phyloP scores from a whole-genome alignment of 2,329 filamentous ascomycete genomes.

The Pseudocercospora cruenta region DNA sequence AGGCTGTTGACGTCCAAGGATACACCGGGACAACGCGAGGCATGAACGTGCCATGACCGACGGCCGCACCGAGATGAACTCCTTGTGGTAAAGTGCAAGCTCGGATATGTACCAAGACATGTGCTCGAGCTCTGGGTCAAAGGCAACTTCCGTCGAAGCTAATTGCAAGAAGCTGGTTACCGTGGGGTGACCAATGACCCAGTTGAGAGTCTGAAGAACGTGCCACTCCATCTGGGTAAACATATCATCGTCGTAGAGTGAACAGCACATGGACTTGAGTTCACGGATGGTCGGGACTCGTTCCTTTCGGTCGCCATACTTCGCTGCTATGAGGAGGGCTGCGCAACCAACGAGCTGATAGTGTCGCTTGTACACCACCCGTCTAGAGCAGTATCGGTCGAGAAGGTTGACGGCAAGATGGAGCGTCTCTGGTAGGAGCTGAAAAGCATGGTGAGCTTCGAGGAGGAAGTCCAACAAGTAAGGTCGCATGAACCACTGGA shows the following conservation, averaged over 20 bases:
- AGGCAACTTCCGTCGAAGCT: constrained; percentile 73
- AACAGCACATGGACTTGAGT: constrained; percentile 98
- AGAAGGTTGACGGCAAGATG: constrained; percentile 96
- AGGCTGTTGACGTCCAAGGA: constrained; percentile 78
- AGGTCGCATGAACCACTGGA: constrained; percentile 99
- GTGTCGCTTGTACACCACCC: constrained; percentile 98
- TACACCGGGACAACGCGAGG: constrained; percentile 81
- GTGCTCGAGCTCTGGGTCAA: constrained; percentile 86
- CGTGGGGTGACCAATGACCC: constrained; percentile 93
- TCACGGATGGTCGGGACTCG: constrained; percentile 96
- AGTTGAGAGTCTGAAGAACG: constrained; percentile 94
- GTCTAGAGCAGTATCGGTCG: constrained; percentile 95
- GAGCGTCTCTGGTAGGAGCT: constrained; percentile 88
- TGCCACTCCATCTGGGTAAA: constrained; percentile 99
- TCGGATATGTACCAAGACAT: constrained; percentile 95
- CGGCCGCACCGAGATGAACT: constrained; percentile 90
- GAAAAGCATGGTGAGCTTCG: constrained; percentile 94
- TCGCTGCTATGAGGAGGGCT: constrained; percentile 92
- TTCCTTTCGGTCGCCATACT: constrained; percentile 99
- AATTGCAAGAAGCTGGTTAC: constrained; percentile 92
- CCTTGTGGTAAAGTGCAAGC: constrained; percentile 92
- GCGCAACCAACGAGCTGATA: constrained; percentile 98
- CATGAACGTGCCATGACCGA: constrained; percentile 89
- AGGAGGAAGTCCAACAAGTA: constrained; percentile 98
- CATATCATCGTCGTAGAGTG: constrained; percentile 98